Evolutionary conservation across 352 stramenopile genomes (phyloP), one percentile per base, ranked within the genome.

Genomic region (Halophytophthora polymorphica): DNA sequence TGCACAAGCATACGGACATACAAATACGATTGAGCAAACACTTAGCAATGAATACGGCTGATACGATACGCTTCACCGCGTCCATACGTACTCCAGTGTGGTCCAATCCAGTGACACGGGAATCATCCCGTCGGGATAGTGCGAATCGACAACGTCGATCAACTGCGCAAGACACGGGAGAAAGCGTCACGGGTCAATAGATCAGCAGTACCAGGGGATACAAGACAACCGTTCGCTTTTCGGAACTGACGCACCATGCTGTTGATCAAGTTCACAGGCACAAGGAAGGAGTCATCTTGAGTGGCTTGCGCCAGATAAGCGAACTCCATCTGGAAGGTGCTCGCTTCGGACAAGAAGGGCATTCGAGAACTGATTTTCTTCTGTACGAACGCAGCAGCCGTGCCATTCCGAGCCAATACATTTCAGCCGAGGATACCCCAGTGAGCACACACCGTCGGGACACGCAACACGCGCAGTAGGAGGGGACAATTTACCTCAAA

Each of bases 321-420:
- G 48, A 88, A 90, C 47, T 91, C 81, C 15, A 91, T 66, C 43
- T 86, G 75, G 52, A 91, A 85, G 0, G 64, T 84, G 12, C 53
- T 59, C 6, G 67, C 66, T 33, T 86, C 78, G 0, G 79, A 68
- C 18, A 89, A 52, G 5, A 60, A 64, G 7, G 71, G 67, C 14
- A 56, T 56, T 3, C 35, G 35, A n/a, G 45, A 45, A 18, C 50
- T 58, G 6, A 33, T 1, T 13, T 55, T 17, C 7, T 18, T 31
- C 64, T 74, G 36, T n/a, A 47, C 23, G 21, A 64, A 17, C 39
- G 53, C 50, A 23, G 22, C 6, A 55, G 22, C 18, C 11, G 48
- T n/a, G 14, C 22, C 33, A 14, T 14, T n/a, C 6, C 11, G 6
- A 14, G 11, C 33, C 33, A 14, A 17, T 3, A 17, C 15, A 38